phyloP scores from a whole-genome alignment of 2,329 filamentous ascomycete genomes.

The Claviceps arundinis region DNA sequence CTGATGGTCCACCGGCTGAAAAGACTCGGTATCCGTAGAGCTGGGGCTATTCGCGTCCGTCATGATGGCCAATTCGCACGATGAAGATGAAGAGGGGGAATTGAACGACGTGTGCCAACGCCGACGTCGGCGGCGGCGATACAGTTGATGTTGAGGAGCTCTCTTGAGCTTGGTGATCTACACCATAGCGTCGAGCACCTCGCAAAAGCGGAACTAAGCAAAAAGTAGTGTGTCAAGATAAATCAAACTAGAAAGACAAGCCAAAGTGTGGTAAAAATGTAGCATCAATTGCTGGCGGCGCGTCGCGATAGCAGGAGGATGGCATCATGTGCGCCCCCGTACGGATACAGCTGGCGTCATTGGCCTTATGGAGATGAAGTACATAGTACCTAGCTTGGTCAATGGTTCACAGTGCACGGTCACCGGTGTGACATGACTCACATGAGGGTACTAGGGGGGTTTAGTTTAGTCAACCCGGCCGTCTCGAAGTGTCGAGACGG shows the following conservation, averaged over 20 bases:
- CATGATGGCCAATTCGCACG: conserved; percentile 11
- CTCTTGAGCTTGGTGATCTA: conserved; percentile 16
- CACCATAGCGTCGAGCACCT: conserved; percentile 17
- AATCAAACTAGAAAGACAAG: background rate
- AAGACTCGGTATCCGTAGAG: conserved; percentile 21
- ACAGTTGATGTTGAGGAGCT: conserved; percentile 10
- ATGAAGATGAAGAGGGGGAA: conserved; percentile 4
- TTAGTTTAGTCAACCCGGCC: no score
- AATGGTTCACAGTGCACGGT: no score
- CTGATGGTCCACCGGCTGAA: conserved; percentile 29
- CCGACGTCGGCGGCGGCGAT: conserved; percentile 11
- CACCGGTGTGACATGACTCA: no score
- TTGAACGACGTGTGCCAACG: conserved; percentile 9
- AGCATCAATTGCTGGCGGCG: background rate
- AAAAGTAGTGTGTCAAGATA: background rate
- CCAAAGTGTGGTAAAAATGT: background rate
- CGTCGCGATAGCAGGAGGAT: background rate
- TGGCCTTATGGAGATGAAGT: no score
- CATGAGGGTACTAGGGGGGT: no score
- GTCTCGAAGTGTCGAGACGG: no score
- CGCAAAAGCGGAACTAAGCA: background rate
- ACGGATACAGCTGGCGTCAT: no score
- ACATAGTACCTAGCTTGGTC: no score
- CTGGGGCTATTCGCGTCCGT: conserved; percentile 14
- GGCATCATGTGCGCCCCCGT: background rate